Evolutionary conservation across 257 asterid genomes (phyloP), one percentile per base, ranked within the genome.

Genomic region (Nicotiana obtusifolia): DNA sequence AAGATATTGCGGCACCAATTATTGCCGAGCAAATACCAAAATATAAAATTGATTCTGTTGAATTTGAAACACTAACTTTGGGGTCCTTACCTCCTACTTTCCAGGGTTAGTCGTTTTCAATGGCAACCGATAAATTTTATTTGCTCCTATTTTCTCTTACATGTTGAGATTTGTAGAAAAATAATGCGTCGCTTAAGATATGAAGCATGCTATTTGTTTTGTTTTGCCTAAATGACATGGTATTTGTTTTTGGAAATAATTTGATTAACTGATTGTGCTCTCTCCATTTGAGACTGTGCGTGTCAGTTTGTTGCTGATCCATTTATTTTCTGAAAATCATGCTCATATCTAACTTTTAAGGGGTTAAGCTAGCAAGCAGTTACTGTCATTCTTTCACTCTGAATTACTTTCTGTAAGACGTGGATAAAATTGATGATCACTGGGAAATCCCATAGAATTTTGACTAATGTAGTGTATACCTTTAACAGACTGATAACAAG

Each of bases 51-150:
- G 90, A 89, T 60, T 89, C 90, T 9, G 86, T 87, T 68, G 88
- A 87, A 80, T 89, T 87, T 81, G 89, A 89, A 77, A 82, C 80
- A 61, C 85, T 87, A 59, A 87, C 92, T 66, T 81, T 89, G 59
- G 92, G 92, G 77, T 84, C 87, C 10, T 83, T 89, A 41, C 90
- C 92, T 20, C 92, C 90, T n/a, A 87, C 92, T n/a, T 78, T 87
- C 26, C 92, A 89, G 86, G 92, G 92, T 89, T 61, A 47, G 79
- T 65, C 22, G 1, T 26, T 64, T 82, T 62, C 28, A 24, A 49
- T 2, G 22, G 44, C 9, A 33, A 64, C 44, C 7, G 28, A 9
- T 7, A 26, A 47, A 64, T 15, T 47, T 64, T 10, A 15, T 80
- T 64, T 49, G 5, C 14, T 49, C 80, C 80, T 37, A 54, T 33